Evolutionary conservation across 345 rosid species (phyloP), one percentile per base, ranked within the genome.

Genomic region (Salix viminalis): DNA sequence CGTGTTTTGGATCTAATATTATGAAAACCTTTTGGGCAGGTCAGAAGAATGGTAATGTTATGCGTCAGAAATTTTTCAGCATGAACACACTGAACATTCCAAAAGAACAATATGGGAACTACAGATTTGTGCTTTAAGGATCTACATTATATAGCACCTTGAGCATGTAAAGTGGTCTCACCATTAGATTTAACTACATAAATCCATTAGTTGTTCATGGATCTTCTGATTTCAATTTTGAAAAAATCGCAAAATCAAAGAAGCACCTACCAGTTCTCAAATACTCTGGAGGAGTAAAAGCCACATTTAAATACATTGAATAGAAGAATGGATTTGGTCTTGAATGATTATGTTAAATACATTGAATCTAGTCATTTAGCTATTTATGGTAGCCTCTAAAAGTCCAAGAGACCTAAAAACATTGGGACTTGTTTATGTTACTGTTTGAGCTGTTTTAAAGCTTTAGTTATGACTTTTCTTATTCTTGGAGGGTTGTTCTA

Each of bases 201-300:
- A 56, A 9, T 9, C 24, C n/a, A 8, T n/a, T 24, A 1, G 28
- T 1, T 2, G 26, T 4, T 21, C 14, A n/a, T 56, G 18, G 36
- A 36, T 61, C 75, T 19, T 11, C 24, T 8, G 12, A 37, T 61
- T 23, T 39, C 26, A 13, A 24, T 23, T 41, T 32, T n/a, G 32
- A 52, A 6, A 5, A 28, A 52, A 32, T 50, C 34, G 65, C 0
- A 60, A 73, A 12, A 44, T 24, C 32, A 64, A 14, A 19, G 28
- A 48, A 72, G 54, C 48, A 37, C 82, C 24, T 71, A 93, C 99
- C 99, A 75, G 99, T 93, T 82, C 94, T 89, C 86, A 96, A 77
- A 84, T 93, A 96, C 86, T 96, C 99, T 0, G 97, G 99, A 75
- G 99, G 99, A 76, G 99, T 93, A 80, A 96, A 93, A 36, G 96